A percentile compares a stretch with the other conserved stretches of the same genome.
phyloP scores from a whole-genome alignment of 345 rosid species.

The Syzygium jambos region DNA sequence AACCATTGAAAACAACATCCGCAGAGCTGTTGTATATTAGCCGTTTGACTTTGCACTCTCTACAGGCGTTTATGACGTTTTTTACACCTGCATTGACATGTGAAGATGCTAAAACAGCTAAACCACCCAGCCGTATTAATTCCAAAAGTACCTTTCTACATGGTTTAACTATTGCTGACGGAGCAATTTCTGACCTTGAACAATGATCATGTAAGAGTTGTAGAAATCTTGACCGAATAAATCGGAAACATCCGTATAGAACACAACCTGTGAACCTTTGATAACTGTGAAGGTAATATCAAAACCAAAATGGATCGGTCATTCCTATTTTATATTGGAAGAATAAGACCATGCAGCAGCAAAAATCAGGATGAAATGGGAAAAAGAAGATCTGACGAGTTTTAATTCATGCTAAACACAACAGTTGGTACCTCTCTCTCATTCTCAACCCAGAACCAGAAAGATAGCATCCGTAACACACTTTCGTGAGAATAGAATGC shows the following conservation, averaged over 20 bases:
- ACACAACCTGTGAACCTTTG: constrained; percentile 62
- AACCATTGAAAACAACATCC: constrained; percentile 81
- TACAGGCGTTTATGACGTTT: constrained; percentile 72
- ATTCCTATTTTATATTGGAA: neutral
- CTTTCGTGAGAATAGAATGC: neutral
- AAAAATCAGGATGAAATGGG: neutral
- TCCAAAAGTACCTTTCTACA: neutral
- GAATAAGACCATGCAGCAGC: neutral
- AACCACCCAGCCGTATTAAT: neutral
- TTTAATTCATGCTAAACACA: neutral
- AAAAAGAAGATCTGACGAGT: neutral
- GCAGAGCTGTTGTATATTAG: constrained; percentile 80
- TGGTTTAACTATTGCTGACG: neutral
- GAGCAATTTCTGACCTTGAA: constrained; percentile 51
- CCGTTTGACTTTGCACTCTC: constrained; percentile 66
- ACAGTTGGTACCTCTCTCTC: neutral
- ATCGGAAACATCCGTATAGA: constrained; percentile 53
- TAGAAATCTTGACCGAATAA: constrained; percentile 37
- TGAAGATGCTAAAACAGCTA: neutral
- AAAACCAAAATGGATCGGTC: neutral
- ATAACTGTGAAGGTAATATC: constrained; percentile 38
- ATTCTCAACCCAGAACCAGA: neutral
- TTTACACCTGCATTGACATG: constrained; percentile 45
- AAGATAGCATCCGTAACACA: neutral
- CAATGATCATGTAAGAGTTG: constrained; percentile 52